A percentile compares a stretch with the other conserved stretches of the same genome.
Conservation (phyloP, 192 early-diverging fungal genomes). For the Coemansia sp. region DNA sequence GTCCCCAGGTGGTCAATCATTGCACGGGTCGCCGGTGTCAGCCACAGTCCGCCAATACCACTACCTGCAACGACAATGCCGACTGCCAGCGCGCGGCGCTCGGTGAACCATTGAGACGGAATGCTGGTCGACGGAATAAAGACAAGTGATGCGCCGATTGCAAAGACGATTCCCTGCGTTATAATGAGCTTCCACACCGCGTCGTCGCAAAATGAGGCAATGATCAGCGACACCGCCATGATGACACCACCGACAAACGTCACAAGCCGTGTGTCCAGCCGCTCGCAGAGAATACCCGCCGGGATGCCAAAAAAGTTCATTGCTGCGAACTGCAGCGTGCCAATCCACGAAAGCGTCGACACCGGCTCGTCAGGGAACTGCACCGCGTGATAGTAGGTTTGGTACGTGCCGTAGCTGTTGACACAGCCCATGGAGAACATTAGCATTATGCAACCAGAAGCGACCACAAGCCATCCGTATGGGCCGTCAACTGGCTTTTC, state of each 20-base stretch:
- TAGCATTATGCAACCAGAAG: constrained; percentile 50
- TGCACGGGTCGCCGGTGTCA: constrained; percentile 51
- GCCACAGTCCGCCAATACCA: constrained; percentile 55
- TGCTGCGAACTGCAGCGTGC: constrained; percentile 51
- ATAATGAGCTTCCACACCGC: constrained; percentile 61
- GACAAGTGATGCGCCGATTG: constrained; percentile 46
- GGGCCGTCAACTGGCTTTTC: constrained; percentile 26
- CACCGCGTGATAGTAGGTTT: constrained; percentile 40
- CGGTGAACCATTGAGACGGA: constrained; percentile 60
- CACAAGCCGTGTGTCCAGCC: constrained; percentile 52
- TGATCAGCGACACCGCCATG: constrained; percentile 49
- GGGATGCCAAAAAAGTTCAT: constrained; percentile 53
- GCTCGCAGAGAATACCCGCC: constrained; percentile 53
- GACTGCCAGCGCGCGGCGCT: constrained; percentile 50
- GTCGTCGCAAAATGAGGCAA: constrained; percentile 57
- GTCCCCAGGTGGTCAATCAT: constrained; percentile 52
- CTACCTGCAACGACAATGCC: constrained; percentile 56
- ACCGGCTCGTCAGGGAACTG: constrained; percentile 40
- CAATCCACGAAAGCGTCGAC: constrained; percentile 54
- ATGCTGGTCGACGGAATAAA: constrained; percentile 53
- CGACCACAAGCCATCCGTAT: constrained; percentile 57
- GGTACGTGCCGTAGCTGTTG: constrained; percentile 58
- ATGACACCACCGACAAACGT: constrained; percentile 52
- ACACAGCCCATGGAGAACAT: constrained; percentile 55
- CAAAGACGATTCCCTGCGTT: constrained; percentile 57